Conservation (phyloP, 139 green algal species). For the Chlamydomonas sphaeroides region DNA sequence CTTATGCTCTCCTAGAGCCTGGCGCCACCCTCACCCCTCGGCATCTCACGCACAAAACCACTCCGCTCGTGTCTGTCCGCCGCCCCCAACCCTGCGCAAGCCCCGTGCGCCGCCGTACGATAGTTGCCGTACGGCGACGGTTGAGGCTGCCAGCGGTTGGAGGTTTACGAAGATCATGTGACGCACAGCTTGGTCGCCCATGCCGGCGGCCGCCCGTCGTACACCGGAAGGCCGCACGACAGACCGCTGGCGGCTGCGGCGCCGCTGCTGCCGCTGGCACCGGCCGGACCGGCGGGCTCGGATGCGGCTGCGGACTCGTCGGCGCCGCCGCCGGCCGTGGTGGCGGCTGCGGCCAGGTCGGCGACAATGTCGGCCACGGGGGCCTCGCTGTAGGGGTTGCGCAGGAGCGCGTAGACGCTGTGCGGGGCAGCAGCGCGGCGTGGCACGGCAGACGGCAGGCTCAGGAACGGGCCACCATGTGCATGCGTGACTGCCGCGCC, state of each 20-base stretch:
- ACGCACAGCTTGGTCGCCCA: constrained; percentile 61
- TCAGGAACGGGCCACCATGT: too few relatives aligned
- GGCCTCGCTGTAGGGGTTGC: constrained; percentile 56
- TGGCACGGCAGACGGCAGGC: too few relatives aligned
- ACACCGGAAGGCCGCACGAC: constrained; percentile 24
- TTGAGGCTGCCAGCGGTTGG: too few relatives aligned
- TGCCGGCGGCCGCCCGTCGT: constrained; percentile 54
- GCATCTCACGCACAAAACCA: too few relatives aligned
- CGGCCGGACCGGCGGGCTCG: not conserved
- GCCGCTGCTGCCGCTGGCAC: not conserved
- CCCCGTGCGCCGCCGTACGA: too few relatives aligned
- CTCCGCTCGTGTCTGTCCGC: too few relatives aligned
- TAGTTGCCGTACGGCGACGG: too few relatives aligned
- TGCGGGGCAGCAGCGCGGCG: too few relatives aligned
- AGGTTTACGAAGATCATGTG: constrained; percentile 56
- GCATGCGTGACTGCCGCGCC: too few relatives aligned
- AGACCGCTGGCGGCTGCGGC: not conserved
- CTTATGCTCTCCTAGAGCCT: too few relatives aligned
- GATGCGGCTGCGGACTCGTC: not conserved
- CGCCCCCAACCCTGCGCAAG: too few relatives aligned
- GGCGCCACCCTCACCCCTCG: too few relatives aligned
- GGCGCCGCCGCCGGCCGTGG: not conserved
- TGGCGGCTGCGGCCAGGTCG: not conserved
- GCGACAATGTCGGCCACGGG: constrained; percentile 17
- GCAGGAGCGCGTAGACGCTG: constrained; percentile 53